Evolutionary conservation across 2,329 filamentous ascomycete species (phyloP), one percentile per base, ranked within the genome.

Genomic region (Aureobasidium melanogenum): DNA sequence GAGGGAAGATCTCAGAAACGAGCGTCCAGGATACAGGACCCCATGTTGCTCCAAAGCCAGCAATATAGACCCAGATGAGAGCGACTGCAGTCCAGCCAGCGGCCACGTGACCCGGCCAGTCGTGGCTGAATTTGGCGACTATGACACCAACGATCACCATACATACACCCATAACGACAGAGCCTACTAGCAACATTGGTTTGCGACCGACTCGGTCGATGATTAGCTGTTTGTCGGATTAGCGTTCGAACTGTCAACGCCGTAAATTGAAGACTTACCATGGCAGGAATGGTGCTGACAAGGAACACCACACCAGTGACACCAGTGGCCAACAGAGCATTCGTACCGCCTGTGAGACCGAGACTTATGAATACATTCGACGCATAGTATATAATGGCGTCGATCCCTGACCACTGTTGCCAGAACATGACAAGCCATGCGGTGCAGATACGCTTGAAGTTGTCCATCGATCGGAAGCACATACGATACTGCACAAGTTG

Each of bases 41-140:
- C 88, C 88, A 91, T 0, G 82, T 85, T 70, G 89, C 90, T 32
- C 86, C 88, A 68, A 91, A 91, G 72, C 88, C 82, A 32, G 89
- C 77, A 30, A 89, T 84, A 65, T 88, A 91, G 0, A 91, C 77
- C 87, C 88, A 91, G 9, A 88, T 84, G 82, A 88, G 38, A 10
- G 38, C 78, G 6, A 83, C 86, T 0, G 86, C 82, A 5, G 77
- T 88, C 88, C 88, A 91, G 1, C 88, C 88, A 0, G 86, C 85
- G 0, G 80, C 82, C 7, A 71, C 67, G 64, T 90, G 80, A 0
- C 75, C 69, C 0, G 73, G 69, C 78, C 87, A 91, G 14, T 58
- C 43, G 24, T 58, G 41, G 12, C 43, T 39, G 55, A 36, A 58
- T 5, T 36, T 58, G 22, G 55, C 55, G 24, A 58, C 55, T 19